These are phyloP conservation scores for Cajanus cajan DNA, from an alignment of 306 rosid species.

Conservation along the genomic window DNA sequence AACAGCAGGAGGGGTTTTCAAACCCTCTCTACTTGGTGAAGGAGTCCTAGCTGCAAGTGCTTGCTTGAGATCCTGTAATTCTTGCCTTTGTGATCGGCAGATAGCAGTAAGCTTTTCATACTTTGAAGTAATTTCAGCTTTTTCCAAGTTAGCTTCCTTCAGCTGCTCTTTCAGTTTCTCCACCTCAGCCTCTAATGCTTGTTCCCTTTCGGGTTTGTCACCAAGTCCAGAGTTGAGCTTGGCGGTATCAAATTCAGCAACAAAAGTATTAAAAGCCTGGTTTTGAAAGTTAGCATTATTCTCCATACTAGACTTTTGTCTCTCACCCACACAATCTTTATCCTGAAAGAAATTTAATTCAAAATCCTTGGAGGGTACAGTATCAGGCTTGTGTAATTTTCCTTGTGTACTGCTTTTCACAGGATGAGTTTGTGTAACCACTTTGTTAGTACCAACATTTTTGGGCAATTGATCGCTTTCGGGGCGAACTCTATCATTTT, in stretches of 20 bases:
- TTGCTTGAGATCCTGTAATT: conserved; percentile 92
- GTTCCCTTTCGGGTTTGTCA: conserved; percentile 60
- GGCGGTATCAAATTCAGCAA: conserved; percentile 70
- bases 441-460: conserved; percentile 51
- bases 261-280: conserved; percentile 71
- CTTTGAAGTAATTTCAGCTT: conserved; percentile 84
- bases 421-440: conserved; percentile 39
- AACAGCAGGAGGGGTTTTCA: conserved; percentile 41
- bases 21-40: conserved; percentile 61
- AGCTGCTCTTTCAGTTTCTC: conserved; percentile 78
- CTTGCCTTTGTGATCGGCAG: conserved; percentile 95
- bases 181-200: conserved; percentile 72
- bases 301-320: conserved; percentile 45
- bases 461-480: conserved; percentile 52
- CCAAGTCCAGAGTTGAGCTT: conserved; percentile 48
- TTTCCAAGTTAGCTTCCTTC: conserved; percentile 67
- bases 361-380: conserved; percentile 57
- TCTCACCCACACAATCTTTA: conserved; percentile 34
- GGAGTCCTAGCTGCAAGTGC: conserved; percentile 68
- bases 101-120: conserved; percentile 92
- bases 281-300: conserved; percentile 53
- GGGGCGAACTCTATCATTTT: conserved; percentile 45
- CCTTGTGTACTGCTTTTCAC: conserved; percentile 48
- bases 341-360: conserved; percentile 61
- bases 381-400: conserved; percentile 46